Percentiles rank a stretch among this genome's conserved stretches.
phyloP scores from a whole-genome alignment of 1,284 basidiomycete species.

The Kwoniella shivajii region DNA sequence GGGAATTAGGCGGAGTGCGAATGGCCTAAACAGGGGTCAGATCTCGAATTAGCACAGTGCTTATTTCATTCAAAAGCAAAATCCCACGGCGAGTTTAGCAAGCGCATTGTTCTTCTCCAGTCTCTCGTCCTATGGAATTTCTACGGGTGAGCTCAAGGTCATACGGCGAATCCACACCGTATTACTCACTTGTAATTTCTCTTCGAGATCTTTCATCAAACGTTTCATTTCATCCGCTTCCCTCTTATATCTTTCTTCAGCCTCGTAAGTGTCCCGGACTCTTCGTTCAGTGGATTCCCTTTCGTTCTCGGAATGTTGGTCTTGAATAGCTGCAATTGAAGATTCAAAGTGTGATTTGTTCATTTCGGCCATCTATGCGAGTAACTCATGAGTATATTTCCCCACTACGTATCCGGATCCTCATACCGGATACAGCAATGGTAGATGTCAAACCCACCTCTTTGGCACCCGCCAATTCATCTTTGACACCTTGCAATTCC shows the following conservation, averaged over 20 bases:
- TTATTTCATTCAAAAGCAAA: background rate
- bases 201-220: background rate
- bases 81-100: slow-evolving; percentile 21
- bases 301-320: slow-evolving; percentile 13
- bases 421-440: background rate
- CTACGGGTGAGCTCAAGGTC: background rate
- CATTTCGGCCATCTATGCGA: slow-evolving; percentile 43
- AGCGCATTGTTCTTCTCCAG: slow-evolving; percentile 22
- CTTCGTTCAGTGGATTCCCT: slow-evolving; percentile 3
- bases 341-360: slow-evolving; percentile 44
- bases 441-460: slow-evolving; percentile 25
- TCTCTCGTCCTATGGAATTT: slow-evolving; percentile 18
- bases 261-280: slow-evolving; percentile 2
- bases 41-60: background rate
- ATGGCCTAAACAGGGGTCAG: background rate
- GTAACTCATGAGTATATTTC: background rate
- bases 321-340: slow-evolving; percentile 27
- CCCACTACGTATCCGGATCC: slow-evolving; percentile 6
- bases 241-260: slow-evolving; percentile 8
- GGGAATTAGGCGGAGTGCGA: slow-evolving; percentile 19
- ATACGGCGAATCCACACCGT: background rate
- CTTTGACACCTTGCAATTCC: slow-evolving; percentile 31
- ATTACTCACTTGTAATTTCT: slow-evolving; percentile 11
- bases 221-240: slow-evolving; percentile 10
- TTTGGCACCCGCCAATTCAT: slow-evolving; percentile 43